These are phyloP conservation scores for Penicillium sp. DNA, from an alignment of 2,329 filamentous ascomycete species.

Conservation along the genomic window DNA sequence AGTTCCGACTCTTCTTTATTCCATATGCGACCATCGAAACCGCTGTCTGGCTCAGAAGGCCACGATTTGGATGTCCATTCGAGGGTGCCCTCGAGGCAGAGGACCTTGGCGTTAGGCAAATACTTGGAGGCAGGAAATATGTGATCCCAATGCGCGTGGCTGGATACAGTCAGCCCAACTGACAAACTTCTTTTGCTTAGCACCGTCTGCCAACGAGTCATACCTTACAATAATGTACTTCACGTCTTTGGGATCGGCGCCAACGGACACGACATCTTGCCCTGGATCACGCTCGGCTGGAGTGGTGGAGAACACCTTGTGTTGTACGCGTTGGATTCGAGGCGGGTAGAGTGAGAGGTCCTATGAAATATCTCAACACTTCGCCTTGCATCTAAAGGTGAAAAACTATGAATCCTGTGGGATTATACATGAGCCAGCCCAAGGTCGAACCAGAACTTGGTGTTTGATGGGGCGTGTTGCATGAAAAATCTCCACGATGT, in stretches of 20 bases:
- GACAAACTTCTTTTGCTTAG: not conserved
- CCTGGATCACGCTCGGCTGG: constrained; percentile 4
- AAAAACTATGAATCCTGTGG: too few species aligned
- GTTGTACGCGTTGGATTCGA: constrained; percentile 2
- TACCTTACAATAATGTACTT: constrained; percentile 8
- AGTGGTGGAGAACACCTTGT: constrained; percentile 1
- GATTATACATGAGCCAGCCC: constrained; percentile 5
- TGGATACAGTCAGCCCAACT: not conserved
- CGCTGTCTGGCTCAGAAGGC: constrained; percentile 3
- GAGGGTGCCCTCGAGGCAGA: not conserved
- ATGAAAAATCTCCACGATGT: constrained; percentile 10
- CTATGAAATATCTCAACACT: not conserved
- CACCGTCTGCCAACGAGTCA: not conserved
- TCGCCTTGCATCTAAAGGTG: not conserved
- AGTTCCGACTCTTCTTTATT: not conserved
- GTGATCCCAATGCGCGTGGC: constrained; percentile 8
- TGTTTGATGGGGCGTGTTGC: constrained; percentile 1
- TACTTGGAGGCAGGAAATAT: not conserved
- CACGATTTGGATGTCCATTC: constrained; percentile 5
- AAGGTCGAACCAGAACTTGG: constrained; percentile 6
- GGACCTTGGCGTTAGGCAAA: constrained; percentile 9
- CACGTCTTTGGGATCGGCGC: constrained; percentile 7
- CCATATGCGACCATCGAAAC: constrained; percentile 6
- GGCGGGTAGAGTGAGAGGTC: constrained; percentile 6
- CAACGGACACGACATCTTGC: constrained; percentile 6